phyloP scores from a whole-genome alignment of 176 grass and related monocot genomes.

The Oryza coarctata region DNA sequence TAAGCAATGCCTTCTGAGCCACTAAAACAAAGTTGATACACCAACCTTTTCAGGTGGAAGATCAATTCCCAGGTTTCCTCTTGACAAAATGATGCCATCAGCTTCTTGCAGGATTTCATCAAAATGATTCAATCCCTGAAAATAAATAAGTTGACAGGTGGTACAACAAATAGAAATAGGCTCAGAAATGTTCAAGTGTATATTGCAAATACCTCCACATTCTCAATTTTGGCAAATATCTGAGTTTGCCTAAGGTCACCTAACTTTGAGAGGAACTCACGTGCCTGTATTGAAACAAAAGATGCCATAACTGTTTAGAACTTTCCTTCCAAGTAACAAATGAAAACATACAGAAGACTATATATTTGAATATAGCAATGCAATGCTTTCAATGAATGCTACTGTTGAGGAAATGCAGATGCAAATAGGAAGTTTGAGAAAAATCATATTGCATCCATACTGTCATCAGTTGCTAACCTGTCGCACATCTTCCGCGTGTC shows the following conservation, averaged over 20 bases:
- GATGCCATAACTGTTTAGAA: not conserved
- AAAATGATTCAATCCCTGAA: constrained; percentile 95
- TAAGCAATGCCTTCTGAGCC: not conserved
- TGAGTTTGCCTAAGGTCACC: constrained; percentile 93
- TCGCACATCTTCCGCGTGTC: constrained; percentile 89
- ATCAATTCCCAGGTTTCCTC: constrained; percentile 95
- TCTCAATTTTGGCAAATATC: constrained; percentile 99
- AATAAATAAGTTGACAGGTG: constrained; percentile 19
- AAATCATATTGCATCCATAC: constrained; percentile 13
- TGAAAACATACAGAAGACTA: not conserved
- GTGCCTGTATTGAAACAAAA: constrained; percentile 51
- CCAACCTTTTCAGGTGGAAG: constrained; percentile 96
- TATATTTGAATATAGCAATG: constrained; percentile 4
- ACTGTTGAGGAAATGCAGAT: not conserved
- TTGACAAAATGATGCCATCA: constrained; percentile 96
- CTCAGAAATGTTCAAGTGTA: not conserved
- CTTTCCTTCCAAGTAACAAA: not conserved
- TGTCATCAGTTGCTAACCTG: constrained; percentile 50
- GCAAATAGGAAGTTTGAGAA: not conserved
- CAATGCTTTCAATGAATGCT: not conserved
- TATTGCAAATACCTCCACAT: constrained; percentile 72
- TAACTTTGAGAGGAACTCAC: constrained; percentile 77
- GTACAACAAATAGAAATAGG: not conserved
- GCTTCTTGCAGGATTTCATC: constrained; percentile 93
- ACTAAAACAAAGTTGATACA: constrained; percentile 2